Percentiles rank a stretch among this genome's conserved stretches.
phyloP scores from a whole-genome alignment of 2,329 filamentous ascomycete genomes.

The Dendrostoma leiphaemia region DNA sequence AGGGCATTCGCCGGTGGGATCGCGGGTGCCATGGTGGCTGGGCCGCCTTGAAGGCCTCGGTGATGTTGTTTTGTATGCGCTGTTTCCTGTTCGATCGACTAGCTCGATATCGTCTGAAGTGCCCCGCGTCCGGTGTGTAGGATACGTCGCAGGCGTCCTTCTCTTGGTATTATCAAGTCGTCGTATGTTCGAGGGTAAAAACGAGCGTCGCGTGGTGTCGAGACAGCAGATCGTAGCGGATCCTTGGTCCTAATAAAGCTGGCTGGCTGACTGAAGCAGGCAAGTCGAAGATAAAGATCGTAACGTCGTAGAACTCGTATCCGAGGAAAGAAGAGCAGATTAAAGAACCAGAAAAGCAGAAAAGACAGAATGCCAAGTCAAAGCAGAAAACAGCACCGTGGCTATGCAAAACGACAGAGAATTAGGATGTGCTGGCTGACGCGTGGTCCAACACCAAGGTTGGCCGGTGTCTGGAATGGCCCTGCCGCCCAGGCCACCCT shows the following conservation, averaged over 20 bases:
- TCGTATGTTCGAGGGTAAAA: neutral
- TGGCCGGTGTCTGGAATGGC: neutral
- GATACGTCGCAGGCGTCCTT: no score
- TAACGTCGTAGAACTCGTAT: neutral
- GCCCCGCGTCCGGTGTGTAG: no score
- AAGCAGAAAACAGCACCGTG: neutral
- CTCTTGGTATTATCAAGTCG: no score
- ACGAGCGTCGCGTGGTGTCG: no score
- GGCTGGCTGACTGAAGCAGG: no score
- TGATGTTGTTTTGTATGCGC: neutral
- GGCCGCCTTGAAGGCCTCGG: neutral
- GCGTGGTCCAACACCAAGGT: neutral
- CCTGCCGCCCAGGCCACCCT: neutral
- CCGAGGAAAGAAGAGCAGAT: neutral
- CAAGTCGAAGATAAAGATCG: no score
- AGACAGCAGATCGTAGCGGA: no score
- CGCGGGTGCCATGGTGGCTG: constrained; percentile 11
- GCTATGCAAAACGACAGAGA: neutral
- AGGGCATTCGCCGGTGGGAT: neutral
- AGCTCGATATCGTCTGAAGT: neutral
- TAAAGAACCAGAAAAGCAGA: neutral
- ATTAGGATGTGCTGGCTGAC: neutral
- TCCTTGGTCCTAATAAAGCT: no score
- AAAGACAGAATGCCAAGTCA: neutral
- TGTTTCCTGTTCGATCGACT: neutral